Percentiles rank a stretch among this genome's conserved stretches.
These are phyloP conservation scores for Cutaneotrichosporon daszewskae DNA, from an alignment of 1,284 basidiomycete species.

Conservation along the genomic window DNA sequence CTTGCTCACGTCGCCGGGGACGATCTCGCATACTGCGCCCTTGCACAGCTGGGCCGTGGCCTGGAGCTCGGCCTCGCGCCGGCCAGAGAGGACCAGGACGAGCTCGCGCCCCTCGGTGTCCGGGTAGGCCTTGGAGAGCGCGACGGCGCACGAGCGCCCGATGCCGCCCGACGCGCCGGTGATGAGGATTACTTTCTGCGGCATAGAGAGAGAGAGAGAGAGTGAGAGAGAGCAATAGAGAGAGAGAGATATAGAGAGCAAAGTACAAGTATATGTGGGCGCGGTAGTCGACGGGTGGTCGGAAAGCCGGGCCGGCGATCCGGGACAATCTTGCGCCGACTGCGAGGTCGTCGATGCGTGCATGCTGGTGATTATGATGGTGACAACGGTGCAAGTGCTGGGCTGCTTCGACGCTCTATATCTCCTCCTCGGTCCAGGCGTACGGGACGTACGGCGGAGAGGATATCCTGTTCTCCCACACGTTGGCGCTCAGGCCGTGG, in stretches of 20 bases:
- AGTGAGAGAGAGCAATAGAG: no score
- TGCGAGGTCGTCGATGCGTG: no score
- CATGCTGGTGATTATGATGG: no score
- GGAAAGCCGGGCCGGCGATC: no score
- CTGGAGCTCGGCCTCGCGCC: constrained; percentile 57
- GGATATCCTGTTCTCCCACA: constrained; percentile 39
- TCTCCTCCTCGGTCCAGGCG: no score
- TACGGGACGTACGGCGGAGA: background rate
- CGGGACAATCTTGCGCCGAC: no score
- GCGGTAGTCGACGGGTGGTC: no score
- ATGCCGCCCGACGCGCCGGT: constrained; percentile 51
- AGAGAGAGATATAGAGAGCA: no score
- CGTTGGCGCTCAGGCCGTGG: constrained; percentile 44
- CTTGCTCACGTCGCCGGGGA: constrained; percentile 57
- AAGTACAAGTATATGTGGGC: no score
- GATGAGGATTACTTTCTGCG: constrained; percentile 41
- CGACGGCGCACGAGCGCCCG: constrained; percentile 53
- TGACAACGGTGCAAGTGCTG: no score
- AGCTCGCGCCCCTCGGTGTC: constrained; percentile 52
- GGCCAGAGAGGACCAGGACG: constrained; percentile 55
- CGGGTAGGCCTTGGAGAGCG: constrained; percentile 51
- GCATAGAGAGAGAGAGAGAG: no score
- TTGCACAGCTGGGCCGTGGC: constrained; percentile 51
- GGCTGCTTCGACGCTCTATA: no score
- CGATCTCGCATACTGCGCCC: constrained; percentile 45